Conservation (phyloP, 352 stramenopile genomes). For the Globisporangium acanthophoron region DNA sequence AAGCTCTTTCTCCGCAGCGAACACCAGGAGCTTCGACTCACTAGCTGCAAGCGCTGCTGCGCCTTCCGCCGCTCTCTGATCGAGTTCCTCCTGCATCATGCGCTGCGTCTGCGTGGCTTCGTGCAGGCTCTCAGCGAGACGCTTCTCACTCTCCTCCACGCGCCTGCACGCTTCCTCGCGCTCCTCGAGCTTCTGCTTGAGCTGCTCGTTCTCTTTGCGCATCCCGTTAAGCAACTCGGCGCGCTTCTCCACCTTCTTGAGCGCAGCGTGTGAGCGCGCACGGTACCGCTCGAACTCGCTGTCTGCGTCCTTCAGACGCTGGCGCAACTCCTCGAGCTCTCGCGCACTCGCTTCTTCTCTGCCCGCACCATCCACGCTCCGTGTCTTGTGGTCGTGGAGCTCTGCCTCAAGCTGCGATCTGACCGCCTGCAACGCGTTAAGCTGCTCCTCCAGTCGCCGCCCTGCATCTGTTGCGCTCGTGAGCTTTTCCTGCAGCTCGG, state of each 20-base stretch:
- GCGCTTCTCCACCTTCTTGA: slow-evolving; percentile 82
- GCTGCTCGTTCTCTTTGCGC: slow-evolving; percentile 61
- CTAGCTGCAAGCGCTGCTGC: slow-evolving; percentile 13
- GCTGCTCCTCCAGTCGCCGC: neutral
- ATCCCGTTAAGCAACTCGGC: slow-evolving; percentile 75
- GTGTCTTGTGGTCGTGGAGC: neutral
- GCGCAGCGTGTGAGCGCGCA: slow-evolving; percentile 49
- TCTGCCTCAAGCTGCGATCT: neutral
- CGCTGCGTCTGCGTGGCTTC: slow-evolving; percentile 24
- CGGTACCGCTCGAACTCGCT: slow-evolving; percentile 69
- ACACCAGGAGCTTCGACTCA: slow-evolving; percentile 19
- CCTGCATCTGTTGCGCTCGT: neutral
- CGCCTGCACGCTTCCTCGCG: slow-evolving; percentile 12
- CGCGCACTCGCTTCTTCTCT: slow-evolving; percentile 18
- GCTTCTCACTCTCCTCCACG: slow-evolving; percentile 14
- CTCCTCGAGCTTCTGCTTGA: slow-evolving; percentile 24
- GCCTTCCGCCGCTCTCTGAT: slow-evolving; percentile 28
- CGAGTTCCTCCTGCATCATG: slow-evolving; percentile 33
- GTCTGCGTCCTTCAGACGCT: slow-evolving; percentile 30
- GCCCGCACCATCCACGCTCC: slow-evolving; percentile 12
- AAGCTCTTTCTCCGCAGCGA: slow-evolving; percentile 17
- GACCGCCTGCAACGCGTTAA: neutral
- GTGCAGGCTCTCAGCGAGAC: slow-evolving; percentile 15
- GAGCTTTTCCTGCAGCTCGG: neutral
- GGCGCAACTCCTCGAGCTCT: slow-evolving; percentile 20